phyloP scores from a whole-genome alignment of 371 early-diverging fungal species.

The Catenaria anguillulae region DNA sequence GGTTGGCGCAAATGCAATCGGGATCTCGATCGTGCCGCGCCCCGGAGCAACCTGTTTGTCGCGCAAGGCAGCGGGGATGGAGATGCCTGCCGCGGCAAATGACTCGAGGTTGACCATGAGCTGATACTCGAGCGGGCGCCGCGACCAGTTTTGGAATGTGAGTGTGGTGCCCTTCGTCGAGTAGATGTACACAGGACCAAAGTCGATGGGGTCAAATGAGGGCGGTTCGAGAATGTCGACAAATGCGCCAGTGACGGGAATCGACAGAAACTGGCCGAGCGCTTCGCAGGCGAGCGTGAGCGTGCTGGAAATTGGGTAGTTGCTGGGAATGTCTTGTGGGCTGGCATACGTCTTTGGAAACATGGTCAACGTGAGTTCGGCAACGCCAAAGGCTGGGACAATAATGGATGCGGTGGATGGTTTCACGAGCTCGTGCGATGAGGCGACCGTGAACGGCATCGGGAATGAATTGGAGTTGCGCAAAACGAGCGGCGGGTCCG shows the following conservation, averaged over 20 bases:
- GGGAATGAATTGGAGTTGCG: not conserved
- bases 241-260: not conserved
- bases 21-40: not conserved
- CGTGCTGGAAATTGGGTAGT: not conserved
- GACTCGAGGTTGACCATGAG: not conserved
- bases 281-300: not conserved
- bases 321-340: not conserved
- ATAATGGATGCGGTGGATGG: not conserved
- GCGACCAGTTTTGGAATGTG: constrained; percentile 7
- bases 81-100: not conserved
- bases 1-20: not conserved
- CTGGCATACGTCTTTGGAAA: not conserved
- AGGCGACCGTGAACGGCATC: not conserved
- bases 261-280: not conserved
- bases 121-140: constrained; percentile 8
- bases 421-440: not conserved
- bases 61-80: not conserved
- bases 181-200: not conserved
- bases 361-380: not conserved
- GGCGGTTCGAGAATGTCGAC: constrained; percentile 1
- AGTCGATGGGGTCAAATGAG: not conserved
- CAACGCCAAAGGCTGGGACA: not conserved
- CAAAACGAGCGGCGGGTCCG: not conserved
- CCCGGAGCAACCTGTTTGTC: not conserved
- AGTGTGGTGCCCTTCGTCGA: not conserved